Percentiles rank a stretch among this genome's conserved stretches.
phyloP scores from a whole-genome alignment of 2,329 filamentous ascomycete genomes.

The Cryoendolithus antarcticus region DNA sequence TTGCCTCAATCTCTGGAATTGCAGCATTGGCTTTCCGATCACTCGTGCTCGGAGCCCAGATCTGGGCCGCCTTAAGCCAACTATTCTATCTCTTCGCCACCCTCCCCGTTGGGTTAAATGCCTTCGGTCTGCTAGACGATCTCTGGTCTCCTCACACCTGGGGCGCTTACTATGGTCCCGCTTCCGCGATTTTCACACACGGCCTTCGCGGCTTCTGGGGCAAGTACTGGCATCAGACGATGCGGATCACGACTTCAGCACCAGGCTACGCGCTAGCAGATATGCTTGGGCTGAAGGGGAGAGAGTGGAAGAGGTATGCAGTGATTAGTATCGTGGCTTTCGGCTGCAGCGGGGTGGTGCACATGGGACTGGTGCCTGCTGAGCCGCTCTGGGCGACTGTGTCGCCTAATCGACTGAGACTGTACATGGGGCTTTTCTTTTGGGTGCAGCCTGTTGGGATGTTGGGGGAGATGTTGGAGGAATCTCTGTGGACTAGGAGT shows the following conservation, averaged over 20 bases:
- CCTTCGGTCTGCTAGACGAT: slow-evolving; percentile 8
- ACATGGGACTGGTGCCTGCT: slow-evolving; percentile 20
- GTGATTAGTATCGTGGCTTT: slow-evolving; percentile 15
- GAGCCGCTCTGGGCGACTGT: slow-evolving; percentile 11
- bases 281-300: slow-evolving; percentile 6
- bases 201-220: slow-evolving; percentile 21
- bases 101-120: slow-evolving; percentile 13
- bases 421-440: slow-evolving; percentile 15
- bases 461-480: slow-evolving; percentile 11
- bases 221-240: slow-evolving; percentile 22
- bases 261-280: slow-evolving; percentile 15
- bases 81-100: slow-evolving; percentile 14
- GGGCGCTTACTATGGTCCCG: slow-evolving; percentile 19
- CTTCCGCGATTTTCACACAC: slow-evolving; percentile 8
- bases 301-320: slow-evolving; percentile 11
- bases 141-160: slow-evolving; percentile 17
- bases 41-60: slow-evolving; percentile 14
- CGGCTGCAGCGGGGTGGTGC: slow-evolving; percentile 16
- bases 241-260: slow-evolving; percentile 15
- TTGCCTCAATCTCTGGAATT: not conserved
- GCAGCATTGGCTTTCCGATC: slow-evolving; percentile 9
- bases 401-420: slow-evolving; percentile 5
- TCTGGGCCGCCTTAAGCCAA: slow-evolving; percentile 14
- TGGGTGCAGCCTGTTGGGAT: slow-evolving; percentile 19
- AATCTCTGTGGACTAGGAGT: slow-evolving; percentile 1